Conservation (phyloP, 345 rosid species). For the Erodium maritimum region DNA sequence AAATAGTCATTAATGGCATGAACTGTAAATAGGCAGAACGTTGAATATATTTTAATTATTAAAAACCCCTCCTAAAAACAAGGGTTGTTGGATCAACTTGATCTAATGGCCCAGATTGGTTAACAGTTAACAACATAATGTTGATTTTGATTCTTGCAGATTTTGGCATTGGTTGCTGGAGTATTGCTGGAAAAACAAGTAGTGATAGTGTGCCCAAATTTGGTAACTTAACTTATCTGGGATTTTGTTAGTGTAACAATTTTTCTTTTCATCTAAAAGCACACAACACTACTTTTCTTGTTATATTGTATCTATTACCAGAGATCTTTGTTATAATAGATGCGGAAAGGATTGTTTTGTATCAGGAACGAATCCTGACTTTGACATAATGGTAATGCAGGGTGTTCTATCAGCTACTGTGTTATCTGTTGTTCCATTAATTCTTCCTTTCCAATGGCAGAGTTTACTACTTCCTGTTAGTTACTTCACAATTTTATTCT, state of each 20-base stretch:
- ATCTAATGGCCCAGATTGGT: too few relatives aligned
- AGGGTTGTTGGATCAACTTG: too few relatives aligned
- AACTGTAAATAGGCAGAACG: too few relatives aligned
- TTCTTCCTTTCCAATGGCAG: constrained; percentile 98
- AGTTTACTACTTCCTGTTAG: constrained; percentile 93
- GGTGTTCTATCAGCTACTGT: constrained; percentile 87
- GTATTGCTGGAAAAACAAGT: constrained; percentile 85
- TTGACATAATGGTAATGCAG: constrained; percentile 31
- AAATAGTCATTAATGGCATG: too few relatives aligned
- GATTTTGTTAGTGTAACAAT: background rate
- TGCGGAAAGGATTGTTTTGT: too few relatives aligned
- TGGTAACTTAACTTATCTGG: constrained; percentile 44
- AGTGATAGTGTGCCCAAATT: constrained; percentile 72
- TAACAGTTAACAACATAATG: too few relatives aligned
- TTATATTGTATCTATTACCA: too few relatives aligned
- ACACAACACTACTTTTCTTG: background rate
- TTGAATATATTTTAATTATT: too few relatives aligned
- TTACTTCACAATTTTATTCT: too few relatives aligned
- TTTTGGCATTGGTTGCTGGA: constrained; percentile 73
- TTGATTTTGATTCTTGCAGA: constrained; percentile 30
- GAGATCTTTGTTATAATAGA: too few relatives aligned
- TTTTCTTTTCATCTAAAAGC: background rate
- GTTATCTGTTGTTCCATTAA: constrained; percentile 75
- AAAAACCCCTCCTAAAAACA: too few relatives aligned
- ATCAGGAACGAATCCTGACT: too few relatives aligned